Conservation (phyloP, 495 filamentous ascomycete genomes). For the Hypoxylon crocopeplum region DNA sequence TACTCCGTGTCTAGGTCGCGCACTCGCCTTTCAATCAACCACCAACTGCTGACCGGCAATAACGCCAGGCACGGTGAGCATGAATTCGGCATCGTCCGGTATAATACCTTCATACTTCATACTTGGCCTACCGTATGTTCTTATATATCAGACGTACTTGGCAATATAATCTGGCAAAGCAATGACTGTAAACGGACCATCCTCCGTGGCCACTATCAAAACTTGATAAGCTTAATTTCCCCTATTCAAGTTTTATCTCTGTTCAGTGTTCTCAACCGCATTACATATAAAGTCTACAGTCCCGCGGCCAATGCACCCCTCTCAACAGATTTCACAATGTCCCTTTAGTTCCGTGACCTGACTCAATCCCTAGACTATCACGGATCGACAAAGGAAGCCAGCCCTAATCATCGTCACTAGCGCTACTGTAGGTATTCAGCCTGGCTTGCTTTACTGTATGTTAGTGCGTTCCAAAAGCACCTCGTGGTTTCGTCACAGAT, state of each 20-base stretch:
- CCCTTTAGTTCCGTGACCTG: no score
- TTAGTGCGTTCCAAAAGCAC: neutral
- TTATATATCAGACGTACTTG: conserved; percentile 13
- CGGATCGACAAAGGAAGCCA: neutral
- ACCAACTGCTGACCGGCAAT: conserved; percentile 10
- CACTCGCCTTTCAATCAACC: conserved; percentile 24
- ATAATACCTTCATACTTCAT: neutral
- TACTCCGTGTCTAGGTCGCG: neutral
- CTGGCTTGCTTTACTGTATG: neutral
- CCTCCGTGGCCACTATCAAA: conserved; percentile 9
- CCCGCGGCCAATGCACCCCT: neutral
- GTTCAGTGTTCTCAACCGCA: neutral
- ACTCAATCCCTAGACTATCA: no score
- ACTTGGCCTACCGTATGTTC: neutral
- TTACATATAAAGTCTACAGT: neutral
- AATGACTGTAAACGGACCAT: conserved; percentile 8
- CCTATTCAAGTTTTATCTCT: neutral
- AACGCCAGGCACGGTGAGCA: conserved; percentile 4
- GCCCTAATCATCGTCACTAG: neutral
- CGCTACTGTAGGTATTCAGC: neutral
- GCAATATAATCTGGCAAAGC: conserved; percentile 12
- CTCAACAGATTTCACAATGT: conserved; percentile 9
- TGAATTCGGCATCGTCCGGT: conserved; percentile 10
- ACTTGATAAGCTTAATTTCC: conserved; percentile 21
- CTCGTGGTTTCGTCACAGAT: conserved; percentile 8